phyloP scores from a whole-genome alignment of 2,329 filamentous ascomycete species.

The Westerdykella aurantiaca region DNA sequence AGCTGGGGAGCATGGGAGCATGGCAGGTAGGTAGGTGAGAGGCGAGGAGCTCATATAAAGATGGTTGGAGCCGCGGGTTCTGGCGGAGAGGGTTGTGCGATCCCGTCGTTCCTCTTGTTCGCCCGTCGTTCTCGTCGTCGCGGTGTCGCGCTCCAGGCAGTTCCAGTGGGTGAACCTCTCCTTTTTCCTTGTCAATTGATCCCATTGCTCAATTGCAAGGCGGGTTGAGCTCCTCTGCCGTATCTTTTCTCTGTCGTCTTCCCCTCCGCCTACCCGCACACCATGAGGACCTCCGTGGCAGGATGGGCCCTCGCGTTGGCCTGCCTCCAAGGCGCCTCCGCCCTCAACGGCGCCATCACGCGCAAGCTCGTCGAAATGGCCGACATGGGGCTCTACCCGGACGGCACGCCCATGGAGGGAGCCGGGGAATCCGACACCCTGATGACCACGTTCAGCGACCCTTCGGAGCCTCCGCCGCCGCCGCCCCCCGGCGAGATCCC shows the following conservation, averaged over 20 bases:
- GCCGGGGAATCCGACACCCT: constrained; percentile 2
- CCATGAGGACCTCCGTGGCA: constrained; percentile 21
- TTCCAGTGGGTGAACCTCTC: no score
- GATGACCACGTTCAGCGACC: neutral
- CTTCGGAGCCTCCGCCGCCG: neutral
- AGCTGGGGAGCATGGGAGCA: no score
- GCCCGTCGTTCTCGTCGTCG: no score
- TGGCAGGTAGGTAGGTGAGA: no score
- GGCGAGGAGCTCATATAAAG: neutral
- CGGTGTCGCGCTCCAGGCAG: no score
- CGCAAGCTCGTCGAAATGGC: constrained; percentile 22
- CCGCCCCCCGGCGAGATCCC: constrained; percentile 13
- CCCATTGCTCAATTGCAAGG: no score
- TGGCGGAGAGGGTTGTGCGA: neutral
- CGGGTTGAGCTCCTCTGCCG: neutral
- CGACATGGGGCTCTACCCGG: constrained; percentile 29
- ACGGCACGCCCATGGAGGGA: constrained; percentile 23
- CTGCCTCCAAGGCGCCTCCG: constrained; percentile 16
- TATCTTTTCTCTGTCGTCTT: constrained; percentile 1
- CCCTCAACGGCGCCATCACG: constrained; percentile 17
- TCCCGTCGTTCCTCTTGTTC: no score
- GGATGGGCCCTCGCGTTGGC: constrained; percentile 22
- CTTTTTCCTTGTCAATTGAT: no score
- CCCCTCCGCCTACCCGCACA: neutral
- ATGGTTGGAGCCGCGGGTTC: neutral